Base-by-base conservation (phyloP, 305 asterid species). In the Striga hermonthica region DNA sequence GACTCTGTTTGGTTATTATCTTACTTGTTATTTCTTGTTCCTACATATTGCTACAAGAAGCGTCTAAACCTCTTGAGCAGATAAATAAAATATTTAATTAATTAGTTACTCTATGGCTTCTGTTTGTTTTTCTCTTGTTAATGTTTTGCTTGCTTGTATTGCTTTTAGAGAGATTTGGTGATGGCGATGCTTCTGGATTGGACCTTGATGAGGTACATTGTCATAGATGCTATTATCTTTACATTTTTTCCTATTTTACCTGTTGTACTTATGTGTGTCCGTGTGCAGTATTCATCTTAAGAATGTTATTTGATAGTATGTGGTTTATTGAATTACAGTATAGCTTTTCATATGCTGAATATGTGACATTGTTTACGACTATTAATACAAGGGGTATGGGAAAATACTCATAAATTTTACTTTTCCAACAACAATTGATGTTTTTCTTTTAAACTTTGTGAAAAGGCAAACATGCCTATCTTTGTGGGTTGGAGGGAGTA, bases 131-230 rank as follows among this genome's bases (percentile, higher is more conserved):
- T 45, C 12, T 64, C 12, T 41, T 52, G 50, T 59, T 75, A 52
- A 77, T 68, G 66, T 49, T 16, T 64, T 22, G 44, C n/a, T 22
- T 22, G 31, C 49, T 67, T 43, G 12, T 67, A 57, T 56, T 76
- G 49, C 71, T 76, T 37, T 54, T 84, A 94, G 99, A 94, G 91
- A 88, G 98, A 80, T 94, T 94, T 76, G 99, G 99, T 48, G 98
- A 91, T 66, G 98, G 91, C n/a, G 99, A 94, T 68, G 82, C 98
- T 55, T 83, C 90, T 60, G 96, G 96, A 54, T 76, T 94, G 79
- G 96, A 91, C 87, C 94, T 87, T 73, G 98, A 91, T 60, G 99
- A 91, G 99, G 99, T 94, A 81, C 72, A 28, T 54, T 55, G 43
- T 36, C 63, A 12, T 62, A 44, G 52, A 10, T 54, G 66, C 57